These are phyloP conservation scores for Solanum clarkiae DNA, from an alignment of 257 asterid genomes.

Conservation along the genomic window DNA sequence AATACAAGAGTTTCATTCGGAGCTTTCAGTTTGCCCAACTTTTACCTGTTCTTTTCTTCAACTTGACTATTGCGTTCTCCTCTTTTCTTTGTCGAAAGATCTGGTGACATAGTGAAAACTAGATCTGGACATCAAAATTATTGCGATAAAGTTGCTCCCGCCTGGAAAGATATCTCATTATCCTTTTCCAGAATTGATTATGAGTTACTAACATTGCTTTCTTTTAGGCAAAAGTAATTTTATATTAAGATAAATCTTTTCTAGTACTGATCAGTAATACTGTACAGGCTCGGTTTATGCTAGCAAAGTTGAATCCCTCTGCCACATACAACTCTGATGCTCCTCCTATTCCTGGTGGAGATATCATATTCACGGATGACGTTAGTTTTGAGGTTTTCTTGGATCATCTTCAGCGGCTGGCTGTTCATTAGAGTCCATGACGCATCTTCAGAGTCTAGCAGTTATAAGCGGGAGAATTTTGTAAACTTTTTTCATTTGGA, in stretches of 20 bases:
- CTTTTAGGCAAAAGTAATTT: neutral
- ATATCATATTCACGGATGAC: constrained; percentile 86
- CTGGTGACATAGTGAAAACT: neutral
- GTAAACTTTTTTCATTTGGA: constrained; percentile 21
- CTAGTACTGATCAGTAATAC: neutral
- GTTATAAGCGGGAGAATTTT: constrained; percentile 27
- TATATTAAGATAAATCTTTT: neutral
- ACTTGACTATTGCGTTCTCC: neutral
- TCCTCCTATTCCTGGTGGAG: constrained; percentile 64
- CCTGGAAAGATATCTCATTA: neutral
- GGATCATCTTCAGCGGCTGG: constrained; percentile 95
- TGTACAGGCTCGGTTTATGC: constrained; percentile 89
- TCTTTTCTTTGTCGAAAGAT: neutral
- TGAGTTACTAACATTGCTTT: neutral
- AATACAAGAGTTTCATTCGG: neutral
- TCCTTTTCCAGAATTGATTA: neutral
- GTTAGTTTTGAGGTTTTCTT: constrained; percentile 96
- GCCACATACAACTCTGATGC: constrained; percentile 78
- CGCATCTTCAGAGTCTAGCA: constrained; percentile 31
- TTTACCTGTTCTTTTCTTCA: neutral
- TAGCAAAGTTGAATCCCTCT: constrained; percentile 96
- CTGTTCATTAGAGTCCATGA: constrained; percentile 54
- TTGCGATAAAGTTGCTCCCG: neutral
- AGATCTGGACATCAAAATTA: neutral
- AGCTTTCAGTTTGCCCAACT: neutral